Base-by-base conservation (phyloP, 148 eudicot genomes). In the Rhododendron kiyosumense region DNA sequence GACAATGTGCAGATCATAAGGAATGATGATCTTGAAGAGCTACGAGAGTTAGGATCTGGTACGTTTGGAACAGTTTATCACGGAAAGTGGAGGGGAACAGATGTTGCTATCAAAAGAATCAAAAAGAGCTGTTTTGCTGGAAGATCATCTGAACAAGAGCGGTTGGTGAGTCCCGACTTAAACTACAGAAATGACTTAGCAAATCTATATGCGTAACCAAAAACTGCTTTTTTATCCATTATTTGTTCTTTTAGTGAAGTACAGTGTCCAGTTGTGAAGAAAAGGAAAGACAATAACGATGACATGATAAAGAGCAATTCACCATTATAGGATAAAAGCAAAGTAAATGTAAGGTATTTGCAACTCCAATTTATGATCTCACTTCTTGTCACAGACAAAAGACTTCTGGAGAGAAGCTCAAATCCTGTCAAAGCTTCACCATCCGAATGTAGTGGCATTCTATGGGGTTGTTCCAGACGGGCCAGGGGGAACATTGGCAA, bases 381-480 rank as follows among this genome's bases (percentile, higher is more conserved):
- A 74, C 45, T 89, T 84, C 43, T n/a, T 84, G 9, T 71, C 45
- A 52, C 92, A 97, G 99, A 93, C 90, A 73, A 90, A 93, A 90
- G 99, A 97, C 85, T 97, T 97, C 84, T 97, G 98, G 99, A 95
- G 98, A 88, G 99, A 97, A 88, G 98, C 99, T 26, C 95, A 95
- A 73, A 95, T 97, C 71, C 94, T 97, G 71, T 95, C 98, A 32
- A 93, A 91, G 91, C 98, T 97, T 86, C 99, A 97, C 86, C 99
- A 97, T 89, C 99, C 99, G 63, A 97, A 97, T 92, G 94, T 97
- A 51, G 95, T 97, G 76, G 98, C 99, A 87, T 94, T 97, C 83
- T 97, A 97, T 85, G 99, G 99, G 78, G 98, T 97, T 71, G 99
- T 95, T 82, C 99, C 98, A 63, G 98, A 97, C 89, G 98, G 98